These are phyloP conservation scores for Tetrapisispora pingtungensis DNA, from an alignment of 805 yeast species.

Conservation along the genomic window DNA sequence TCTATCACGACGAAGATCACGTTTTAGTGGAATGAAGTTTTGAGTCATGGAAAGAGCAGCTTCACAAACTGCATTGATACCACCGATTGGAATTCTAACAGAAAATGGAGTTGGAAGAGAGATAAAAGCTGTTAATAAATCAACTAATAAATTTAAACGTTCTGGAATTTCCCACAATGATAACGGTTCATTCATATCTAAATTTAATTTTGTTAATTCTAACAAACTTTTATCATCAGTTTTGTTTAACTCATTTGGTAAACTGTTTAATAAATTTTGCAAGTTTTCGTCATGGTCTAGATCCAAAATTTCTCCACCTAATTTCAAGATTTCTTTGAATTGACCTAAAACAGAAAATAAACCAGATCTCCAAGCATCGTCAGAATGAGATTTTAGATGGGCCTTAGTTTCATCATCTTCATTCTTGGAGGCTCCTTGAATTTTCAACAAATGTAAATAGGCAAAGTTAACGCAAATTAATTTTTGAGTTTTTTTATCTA, in stretches of 20 bases:
- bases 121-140: conserved; percentile 37
- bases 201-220: conserved; percentile 39
- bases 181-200: conserved; percentile 50
- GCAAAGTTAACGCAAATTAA: conserved; percentile 43
- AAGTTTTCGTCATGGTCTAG: conserved; percentile 47
- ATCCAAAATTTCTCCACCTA: conserved; percentile 52
- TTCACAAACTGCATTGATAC: conserved; percentile 42
- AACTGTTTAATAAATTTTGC: conserved; percentile 29
- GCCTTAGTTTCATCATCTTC: conserved; percentile 20
- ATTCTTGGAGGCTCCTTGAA: conserved; percentile 36
- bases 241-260: conserved; percentile 26
- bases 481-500: conserved; percentile 33
- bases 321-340: conserved; percentile 41
- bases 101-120: conserved; percentile 45
- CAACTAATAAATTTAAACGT: conserved; percentile 39
- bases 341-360: conserved; percentile 42
- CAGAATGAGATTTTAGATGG: conserved; percentile 29
- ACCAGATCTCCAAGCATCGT: conserved; percentile 39
- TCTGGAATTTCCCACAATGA: conserved; percentile 43
- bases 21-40: conserved; percentile 44
- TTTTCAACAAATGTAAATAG: conserved; percentile 44
- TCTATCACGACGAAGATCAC: conserved; percentile 47
- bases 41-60: conserved; percentile 45
- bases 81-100: conserved; percentile 55
- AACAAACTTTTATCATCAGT: conserved; percentile 4